A percentile compares a stretch with the other conserved stretches of the same genome.
Evolutionary conservation across 495 filamentous ascomycete species (phyloP).

Genomic region (Hypoxylon lienhwacheense): DNA sequence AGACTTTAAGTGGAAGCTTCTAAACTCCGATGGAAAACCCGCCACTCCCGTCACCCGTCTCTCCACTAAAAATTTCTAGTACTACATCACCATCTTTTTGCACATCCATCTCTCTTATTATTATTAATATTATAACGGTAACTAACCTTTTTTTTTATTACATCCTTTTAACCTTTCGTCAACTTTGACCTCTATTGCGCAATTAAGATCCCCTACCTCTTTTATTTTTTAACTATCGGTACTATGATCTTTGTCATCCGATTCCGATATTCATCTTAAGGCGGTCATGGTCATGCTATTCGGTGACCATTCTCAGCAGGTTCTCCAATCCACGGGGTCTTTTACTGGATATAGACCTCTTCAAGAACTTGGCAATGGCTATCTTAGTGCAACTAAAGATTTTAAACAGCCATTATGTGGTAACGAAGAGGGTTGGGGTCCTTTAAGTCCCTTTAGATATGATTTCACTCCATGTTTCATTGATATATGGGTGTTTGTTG

Average conservation of each 20-base stretch:
- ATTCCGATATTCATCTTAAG: constrained; percentile 24
- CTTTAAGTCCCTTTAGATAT: constrained; percentile 76
- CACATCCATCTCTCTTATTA: no score
- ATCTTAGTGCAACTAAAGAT: constrained; percentile 47
- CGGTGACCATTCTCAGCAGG: constrained; percentile 45
- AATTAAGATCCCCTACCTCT: constrained; percentile 18
- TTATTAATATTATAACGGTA: no score
- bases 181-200: constrained; percentile 31
- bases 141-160: constrained; percentile 1
- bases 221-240: no score
- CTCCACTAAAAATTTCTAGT: constrained; percentile 18
- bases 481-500: constrained; percentile 76
- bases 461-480: constrained; percentile 98
- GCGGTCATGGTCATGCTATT: constrained; percentile 41
- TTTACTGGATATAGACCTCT: constrained; percentile 53
- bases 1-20: constrained; percentile 21
- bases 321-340: constrained; percentile 54
- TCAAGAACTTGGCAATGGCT: constrained; percentile 47
- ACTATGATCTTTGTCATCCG: constrained; percentile 37
- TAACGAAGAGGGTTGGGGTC: constrained; percentile 93
- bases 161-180: constrained; percentile 33
- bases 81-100: constrained; percentile 30
- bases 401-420: constrained; percentile 73
- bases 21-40: constrained; percentile 18
- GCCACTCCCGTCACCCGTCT: no score